Base-by-base conservation (phyloP, 192 early-diverging fungal genomes). In the Mortierella antarctica region DNA sequence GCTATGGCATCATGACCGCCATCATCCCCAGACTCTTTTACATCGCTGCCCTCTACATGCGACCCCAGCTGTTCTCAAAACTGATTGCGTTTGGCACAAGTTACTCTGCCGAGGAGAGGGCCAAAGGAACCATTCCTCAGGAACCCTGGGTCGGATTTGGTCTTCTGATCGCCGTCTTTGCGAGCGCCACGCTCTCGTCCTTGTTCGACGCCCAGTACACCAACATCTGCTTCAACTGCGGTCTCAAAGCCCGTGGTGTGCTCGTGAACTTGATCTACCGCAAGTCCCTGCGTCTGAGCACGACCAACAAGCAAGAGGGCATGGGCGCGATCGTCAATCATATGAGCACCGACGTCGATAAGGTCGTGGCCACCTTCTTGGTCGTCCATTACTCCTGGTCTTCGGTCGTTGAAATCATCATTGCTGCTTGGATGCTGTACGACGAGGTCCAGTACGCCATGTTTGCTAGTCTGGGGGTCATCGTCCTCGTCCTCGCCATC, bases 261-360 rank as follows among this genome's bases (percentile, higher is more conserved):
- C 58, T 92, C 15, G 85, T 85, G 14, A 85, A 75, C 15, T 65
- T 84, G 45, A 83, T 91, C 40, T 92, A 90, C 70, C 85, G 86
- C 12, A 92, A 92, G 68, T 64, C 90, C 10, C 68, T 91, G 15
- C 82, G 82, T 0, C 69, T 92, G 21, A 80, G 83, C 44, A 70
- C 90, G 2, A 83, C 90, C 21, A 72, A 69, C 62, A 87, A 88
- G 56, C 83, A 89, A 47, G 90, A 90, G 61, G 88, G 86, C 56
- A 74, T 86, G 67, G 92, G 91, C 4, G 76, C 85, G 56, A 88
- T 93, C 65, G 90, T 88, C 50, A 93, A 88, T 64, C 79, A 92
- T 14, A 87, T 93, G 51, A 82, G 86, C 7, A 88, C 87, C 13
- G 84, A 84, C 64, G 63, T 77, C n/a, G 77, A 79, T 20, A 61